A percentile compares a stretch with the other conserved stretches of the same genome.
Conservation (phyloP, 2,329 filamentous ascomycete species). For the Cordyceps farinosa region DNA sequence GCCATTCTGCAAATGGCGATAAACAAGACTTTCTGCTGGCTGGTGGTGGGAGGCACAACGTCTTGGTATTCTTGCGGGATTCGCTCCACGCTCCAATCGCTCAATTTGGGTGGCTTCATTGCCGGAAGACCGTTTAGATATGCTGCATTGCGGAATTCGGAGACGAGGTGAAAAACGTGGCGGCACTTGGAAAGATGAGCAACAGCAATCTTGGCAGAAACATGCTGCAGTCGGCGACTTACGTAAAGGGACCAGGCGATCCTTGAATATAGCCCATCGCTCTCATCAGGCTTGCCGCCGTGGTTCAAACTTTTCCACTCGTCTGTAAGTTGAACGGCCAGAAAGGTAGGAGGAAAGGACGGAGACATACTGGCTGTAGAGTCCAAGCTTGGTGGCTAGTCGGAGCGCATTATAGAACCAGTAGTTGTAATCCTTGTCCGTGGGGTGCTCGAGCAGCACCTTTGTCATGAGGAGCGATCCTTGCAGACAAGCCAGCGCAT, state of each 20-base stretch:
- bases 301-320: not conserved
- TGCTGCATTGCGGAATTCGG: slow-evolving; percentile 5
- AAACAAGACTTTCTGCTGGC: not conserved
- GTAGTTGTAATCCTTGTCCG: slow-evolving; percentile 11
- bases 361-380: slow-evolving; percentile 6
- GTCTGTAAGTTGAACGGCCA: not conserved
- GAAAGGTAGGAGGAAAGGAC: not conserved
- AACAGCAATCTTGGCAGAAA: not conserved
- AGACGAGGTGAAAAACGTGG: not conserved
- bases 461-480: slow-evolving; percentile 4
- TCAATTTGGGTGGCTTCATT: not conserved
- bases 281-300: not conserved
- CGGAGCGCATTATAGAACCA: slow-evolving; percentile 13
- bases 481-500: not conserved
- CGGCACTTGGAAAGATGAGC: not conserved
- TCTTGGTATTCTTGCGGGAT: not conserved
- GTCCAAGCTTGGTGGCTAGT: slow-evolving; percentile 4
- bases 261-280: not conserved
- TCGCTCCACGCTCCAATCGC: not conserved
- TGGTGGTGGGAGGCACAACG: not conserved
- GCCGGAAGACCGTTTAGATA: not conserved
- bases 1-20: not conserved
- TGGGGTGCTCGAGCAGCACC: not conserved
- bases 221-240: not conserved
- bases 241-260: slow-evolving; percentile 12